Percentiles rank a stretch among this genome's conserved stretches.
phyloP scores from a whole-genome alignment of 2,329 filamentous ascomycete species.

The Ambrosiella cleistominuta region DNA sequence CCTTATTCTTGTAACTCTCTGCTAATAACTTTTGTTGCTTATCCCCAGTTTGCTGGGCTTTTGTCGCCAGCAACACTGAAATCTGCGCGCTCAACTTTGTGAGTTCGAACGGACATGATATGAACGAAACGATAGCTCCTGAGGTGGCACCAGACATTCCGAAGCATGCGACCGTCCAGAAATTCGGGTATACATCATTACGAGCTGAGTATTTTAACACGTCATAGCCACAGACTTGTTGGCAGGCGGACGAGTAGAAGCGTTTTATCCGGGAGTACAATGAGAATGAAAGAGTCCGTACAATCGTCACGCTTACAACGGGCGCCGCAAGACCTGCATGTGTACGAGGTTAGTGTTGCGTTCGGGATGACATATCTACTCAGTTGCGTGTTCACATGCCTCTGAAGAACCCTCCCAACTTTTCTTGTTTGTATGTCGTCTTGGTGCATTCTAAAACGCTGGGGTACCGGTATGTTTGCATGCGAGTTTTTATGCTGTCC shows the following conservation, averaged over 20 bases:
- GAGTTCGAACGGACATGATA: conserved; percentile 76
- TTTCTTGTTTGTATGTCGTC: conserved; percentile 60
- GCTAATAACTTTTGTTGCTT: conserved; percentile 42
- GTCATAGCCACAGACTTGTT: conserved; percentile 47
- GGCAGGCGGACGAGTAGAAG: conserved; percentile 52
- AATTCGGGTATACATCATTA: conserved; percentile 50
- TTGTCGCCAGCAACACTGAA: conserved; percentile 52
- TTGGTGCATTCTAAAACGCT: conserved; percentile 58
- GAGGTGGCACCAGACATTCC: conserved; percentile 62
- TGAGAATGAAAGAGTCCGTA: conserved; percentile 62
- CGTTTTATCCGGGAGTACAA: conserved; percentile 67
- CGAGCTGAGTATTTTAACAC: conserved; percentile 57
- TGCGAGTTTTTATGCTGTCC: conserved; percentile 77
- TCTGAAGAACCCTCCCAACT: conserved; percentile 60
- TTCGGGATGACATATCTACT: background rate
- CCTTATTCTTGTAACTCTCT: conserved; percentile 59
- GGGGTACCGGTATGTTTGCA: conserved; percentile 70
- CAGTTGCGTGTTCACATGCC: conserved; percentile 31
- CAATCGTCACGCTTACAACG: conserved; percentile 60
- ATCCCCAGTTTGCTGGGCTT: conserved; percentile 16
- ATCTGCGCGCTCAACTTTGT: conserved; percentile 82
- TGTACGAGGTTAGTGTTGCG: background rate
- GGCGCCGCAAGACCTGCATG: conserved; percentile 54
- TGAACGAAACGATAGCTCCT: conserved; percentile 60
- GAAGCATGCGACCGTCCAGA: conserved; percentile 60